Evolutionary conservation across 1,284 basidiomycete species (phyloP).

Genomic region (Fereydounia khargensis): DNA sequence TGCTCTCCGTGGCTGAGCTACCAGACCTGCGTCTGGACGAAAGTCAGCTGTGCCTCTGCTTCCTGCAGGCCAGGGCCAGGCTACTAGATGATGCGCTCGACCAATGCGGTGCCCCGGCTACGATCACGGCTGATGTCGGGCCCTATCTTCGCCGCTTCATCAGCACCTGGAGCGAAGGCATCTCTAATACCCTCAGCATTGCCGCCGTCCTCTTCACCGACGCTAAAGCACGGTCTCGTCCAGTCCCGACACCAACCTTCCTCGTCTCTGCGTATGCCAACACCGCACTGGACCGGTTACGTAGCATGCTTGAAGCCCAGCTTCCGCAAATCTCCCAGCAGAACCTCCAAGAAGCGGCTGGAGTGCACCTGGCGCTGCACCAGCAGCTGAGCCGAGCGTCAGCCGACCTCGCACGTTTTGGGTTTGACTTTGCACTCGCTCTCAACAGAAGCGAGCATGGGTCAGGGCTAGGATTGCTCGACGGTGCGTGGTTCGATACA

Average conservation of each 20-base stretch:
- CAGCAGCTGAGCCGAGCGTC: conserved; percentile 30
- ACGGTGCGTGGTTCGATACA: conserved; percentile 6
- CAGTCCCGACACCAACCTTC: conserved; percentile 6
- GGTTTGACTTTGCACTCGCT: conserved; percentile 34
- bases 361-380: conserved; percentile 14
- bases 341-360: too few relatives aligned
- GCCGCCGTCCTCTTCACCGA: conserved; percentile 86
- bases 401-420: conserved; percentile 17
- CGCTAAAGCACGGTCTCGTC: conserved; percentile 42
- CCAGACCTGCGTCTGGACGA: conserved; percentile 62
- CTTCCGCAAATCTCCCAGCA: too few relatives aligned
- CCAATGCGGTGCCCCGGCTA: conserved; percentile 26
- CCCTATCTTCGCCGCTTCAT: conserved; percentile 66
- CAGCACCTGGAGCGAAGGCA: conserved; percentile 85
- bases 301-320: conserved; percentile 6
- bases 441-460: too few relatives aligned
- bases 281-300: conserved; percentile 11
- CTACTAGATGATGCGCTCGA: conserved; percentile 63
- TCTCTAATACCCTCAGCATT: conserved; percentile 86
- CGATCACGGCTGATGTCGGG: conserved; percentile 6
- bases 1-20: not conserved
- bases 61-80: conserved; percentile 66
- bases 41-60: conserved; percentile 68
- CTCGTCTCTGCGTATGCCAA: conserved; percentile 21
- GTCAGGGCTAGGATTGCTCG: too few relatives aligned